phyloP scores from a whole-genome alignment of 108 stramenopile genomes.

The Cylindrotheca closterium region DNA sequence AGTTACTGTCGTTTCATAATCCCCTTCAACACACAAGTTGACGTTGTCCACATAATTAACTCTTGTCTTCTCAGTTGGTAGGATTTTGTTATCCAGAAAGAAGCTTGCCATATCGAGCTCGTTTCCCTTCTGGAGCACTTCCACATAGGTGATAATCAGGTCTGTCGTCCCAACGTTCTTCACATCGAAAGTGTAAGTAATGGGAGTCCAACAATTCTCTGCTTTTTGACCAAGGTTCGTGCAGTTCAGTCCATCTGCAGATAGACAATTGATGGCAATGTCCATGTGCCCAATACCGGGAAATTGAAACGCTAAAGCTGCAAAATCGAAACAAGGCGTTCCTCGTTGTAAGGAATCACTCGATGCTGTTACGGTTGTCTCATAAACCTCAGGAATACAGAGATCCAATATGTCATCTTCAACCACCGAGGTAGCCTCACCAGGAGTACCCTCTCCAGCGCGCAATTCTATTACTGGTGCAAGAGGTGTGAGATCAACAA shows the following conservation, averaged over 20 bases:
- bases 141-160: background rate
- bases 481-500: background rate
- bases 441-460: background rate
- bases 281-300: background rate
- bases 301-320: conserved; percentile 8
- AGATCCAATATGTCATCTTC: conserved; percentile 11
- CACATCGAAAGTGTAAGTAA: background rate
- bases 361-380: background rate
- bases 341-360: background rate
- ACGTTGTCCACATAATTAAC: background rate
- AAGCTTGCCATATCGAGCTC: background rate
- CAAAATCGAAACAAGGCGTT: background rate
- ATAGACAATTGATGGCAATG: background rate
- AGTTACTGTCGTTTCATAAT: background rate
- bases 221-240: background rate
- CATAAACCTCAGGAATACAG: conserved; percentile 1
- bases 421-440: conserved; percentile 1
- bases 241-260: background rate
- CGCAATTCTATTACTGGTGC: background rate
- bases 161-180: background rate
- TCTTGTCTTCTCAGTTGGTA: background rate
- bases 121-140: background rate
- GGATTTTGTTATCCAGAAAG: background rate
- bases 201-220: background rate
- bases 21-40: background rate